Conservation (phyloP, 1,284 basidiomycete genomes). For the Volvariella volvacea region DNA sequence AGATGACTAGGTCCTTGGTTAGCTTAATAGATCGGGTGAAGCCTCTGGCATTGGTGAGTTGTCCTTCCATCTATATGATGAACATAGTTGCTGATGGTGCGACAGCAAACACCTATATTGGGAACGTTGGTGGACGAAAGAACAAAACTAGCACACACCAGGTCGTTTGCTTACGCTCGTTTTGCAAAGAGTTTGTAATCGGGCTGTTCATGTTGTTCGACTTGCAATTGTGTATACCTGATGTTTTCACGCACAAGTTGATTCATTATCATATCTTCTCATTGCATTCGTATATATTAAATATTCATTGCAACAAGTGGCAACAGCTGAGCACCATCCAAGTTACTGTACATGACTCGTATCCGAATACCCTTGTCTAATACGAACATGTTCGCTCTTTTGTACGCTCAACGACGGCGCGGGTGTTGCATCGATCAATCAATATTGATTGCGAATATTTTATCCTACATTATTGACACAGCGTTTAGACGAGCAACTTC, state of each 20-base stretch:
- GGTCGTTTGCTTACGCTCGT: background rate
- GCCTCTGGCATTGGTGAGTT: slow-evolving; percentile 55
- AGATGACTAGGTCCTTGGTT: slow-evolving; percentile 66
- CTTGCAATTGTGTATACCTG: too few relatives aligned
- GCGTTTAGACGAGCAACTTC: slow-evolving; percentile 41
- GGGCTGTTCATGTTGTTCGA: too few relatives aligned
- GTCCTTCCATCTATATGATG: slow-evolving; percentile 2
- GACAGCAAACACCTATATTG: slow-evolving; percentile 1
- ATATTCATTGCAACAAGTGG: too few relatives aligned
- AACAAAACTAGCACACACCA: background rate
- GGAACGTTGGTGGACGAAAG: slow-evolving; percentile 14
- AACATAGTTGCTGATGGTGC: background rate
- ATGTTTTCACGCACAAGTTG: too few relatives aligned
- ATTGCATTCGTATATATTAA: too few relatives aligned
- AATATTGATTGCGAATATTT: background rate
- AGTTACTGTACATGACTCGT: too few relatives aligned
- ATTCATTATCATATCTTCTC: too few relatives aligned
- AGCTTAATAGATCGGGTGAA: slow-evolving; percentile 51
- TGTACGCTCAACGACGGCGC: too few relatives aligned
- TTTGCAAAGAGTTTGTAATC: slow-evolving; percentile 1
- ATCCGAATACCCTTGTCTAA: too few relatives aligned
- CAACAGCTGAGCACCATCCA: too few relatives aligned
- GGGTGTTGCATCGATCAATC: background rate
- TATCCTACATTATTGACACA: background rate
- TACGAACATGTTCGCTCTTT: too few relatives aligned